Percentiles rank a stretch among this genome's conserved stretches.
These are phyloP conservation scores for Aegilops umbellulata DNA, from an alignment of 176 grass and related monocot species.

Conservation along the genomic window DNA sequence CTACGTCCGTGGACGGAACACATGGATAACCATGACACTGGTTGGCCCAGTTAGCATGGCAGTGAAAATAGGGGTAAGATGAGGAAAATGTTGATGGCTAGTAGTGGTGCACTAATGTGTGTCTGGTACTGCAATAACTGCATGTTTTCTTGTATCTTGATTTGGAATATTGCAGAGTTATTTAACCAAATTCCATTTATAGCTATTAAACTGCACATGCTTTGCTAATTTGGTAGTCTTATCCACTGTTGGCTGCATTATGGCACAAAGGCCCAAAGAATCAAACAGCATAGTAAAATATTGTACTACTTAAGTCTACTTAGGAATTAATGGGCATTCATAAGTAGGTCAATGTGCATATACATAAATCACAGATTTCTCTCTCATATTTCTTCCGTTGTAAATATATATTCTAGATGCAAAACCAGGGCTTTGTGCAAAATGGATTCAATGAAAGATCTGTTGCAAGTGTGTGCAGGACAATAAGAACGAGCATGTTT, in stretches of 20 bases:
- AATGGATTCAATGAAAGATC: neutral
- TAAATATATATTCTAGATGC: neutral
- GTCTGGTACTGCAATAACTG: neutral
- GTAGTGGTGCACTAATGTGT: neutral
- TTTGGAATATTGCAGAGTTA: neutral
- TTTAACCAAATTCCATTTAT: neutral
- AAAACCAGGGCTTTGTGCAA: neutral
- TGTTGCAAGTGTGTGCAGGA: neutral
- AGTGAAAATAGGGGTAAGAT: neutral
- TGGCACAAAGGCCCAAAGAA: neutral
- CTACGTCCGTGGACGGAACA: neutral
- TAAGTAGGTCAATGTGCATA: neutral
- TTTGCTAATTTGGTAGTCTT: neutral
- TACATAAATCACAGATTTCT: neutral
- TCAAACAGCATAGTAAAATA: neutral
- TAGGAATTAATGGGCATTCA: neutral
- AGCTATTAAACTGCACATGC: neutral
- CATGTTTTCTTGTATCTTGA: neutral
- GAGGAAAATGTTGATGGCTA: neutral
- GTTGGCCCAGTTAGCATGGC: neutral
- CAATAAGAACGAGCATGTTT: neutral
- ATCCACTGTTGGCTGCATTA: neutral
- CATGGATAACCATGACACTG: neutral
- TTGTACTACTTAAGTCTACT: neutral
- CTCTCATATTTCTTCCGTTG: neutral